Conservation (phyloP, 164 flowering plant genomes). For the Houttuynia cordata region DNA sequence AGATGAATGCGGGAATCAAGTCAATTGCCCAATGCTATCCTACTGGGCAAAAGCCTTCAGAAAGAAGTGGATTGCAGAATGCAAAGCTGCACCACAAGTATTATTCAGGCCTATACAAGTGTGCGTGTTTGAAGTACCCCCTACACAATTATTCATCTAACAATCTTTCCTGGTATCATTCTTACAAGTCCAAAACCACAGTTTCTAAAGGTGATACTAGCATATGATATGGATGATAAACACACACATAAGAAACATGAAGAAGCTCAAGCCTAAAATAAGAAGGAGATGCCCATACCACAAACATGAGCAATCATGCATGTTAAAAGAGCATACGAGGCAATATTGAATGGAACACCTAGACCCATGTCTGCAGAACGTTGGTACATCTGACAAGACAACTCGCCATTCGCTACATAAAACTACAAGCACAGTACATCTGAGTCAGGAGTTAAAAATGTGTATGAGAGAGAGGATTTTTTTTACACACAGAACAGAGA, state of each 20-base stretch:
- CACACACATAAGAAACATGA: background rate
- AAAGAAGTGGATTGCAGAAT: too few relatives aligned
- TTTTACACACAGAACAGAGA: too few relatives aligned
- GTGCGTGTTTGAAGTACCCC: too few relatives aligned
- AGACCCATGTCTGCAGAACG: constrained; percentile 97
- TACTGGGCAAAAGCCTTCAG: too few relatives aligned
- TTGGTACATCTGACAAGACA: constrained; percentile 97
- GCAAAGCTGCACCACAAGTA: too few relatives aligned
- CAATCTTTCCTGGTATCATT: too few relatives aligned
- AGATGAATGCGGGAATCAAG: too few relatives aligned
- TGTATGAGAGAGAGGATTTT: too few relatives aligned
- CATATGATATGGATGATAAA: background rate
- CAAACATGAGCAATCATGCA: constrained; percentile 96
- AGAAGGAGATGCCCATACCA: constrained; percentile 33
- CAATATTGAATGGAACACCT: constrained; percentile 94
- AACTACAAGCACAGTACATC: constrained; percentile 38
- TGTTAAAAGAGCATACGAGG: constrained; percentile 82
- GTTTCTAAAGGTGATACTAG: background rate
- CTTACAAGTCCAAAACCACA: background rate
- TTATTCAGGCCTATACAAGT: too few relatives aligned
- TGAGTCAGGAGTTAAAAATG: background rate
- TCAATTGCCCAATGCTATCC: too few relatives aligned
- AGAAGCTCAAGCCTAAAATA: background rate
- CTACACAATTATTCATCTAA: too few relatives aligned
- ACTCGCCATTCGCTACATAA: constrained; percentile 76